Evolutionary conservation across 202 grass and related monocot species (phyloP).

Genomic region (Schoenoplectus tabernaemontani): DNA sequence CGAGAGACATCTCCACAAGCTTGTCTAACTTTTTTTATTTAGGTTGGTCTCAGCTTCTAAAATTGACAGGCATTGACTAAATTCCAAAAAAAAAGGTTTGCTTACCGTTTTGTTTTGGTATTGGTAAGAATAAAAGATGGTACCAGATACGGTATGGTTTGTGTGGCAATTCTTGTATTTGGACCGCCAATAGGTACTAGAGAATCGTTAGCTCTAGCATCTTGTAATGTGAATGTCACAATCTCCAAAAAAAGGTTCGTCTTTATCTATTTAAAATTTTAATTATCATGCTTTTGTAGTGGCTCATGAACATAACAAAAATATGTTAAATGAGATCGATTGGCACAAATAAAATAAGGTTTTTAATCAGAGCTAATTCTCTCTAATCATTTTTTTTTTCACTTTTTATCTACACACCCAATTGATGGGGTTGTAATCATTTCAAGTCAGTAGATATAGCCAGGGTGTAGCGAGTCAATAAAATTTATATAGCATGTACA

Average conservation of each 20-base stretch:
- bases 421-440: background rate
- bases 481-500: too few relatives aligned
- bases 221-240: background rate
- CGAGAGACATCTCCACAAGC: background rate
- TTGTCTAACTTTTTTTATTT: background rate
- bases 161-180: background rate
- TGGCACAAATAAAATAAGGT: background rate
- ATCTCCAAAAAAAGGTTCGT: background rate
- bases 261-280: background rate
- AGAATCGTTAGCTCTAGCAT: background rate
- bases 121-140: conserved; percentile 12
- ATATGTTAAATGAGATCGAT: background rate
- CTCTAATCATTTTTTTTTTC: background rate
- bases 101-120: background rate
- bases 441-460: background rate
- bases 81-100: background rate
- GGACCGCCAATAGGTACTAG: background rate
- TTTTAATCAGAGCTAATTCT: background rate
- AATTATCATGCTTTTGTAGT: background rate
- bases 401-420: background rate
- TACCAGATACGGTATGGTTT: background rate
- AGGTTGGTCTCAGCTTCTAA: background rate
- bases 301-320: background rate
- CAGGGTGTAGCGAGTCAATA: background rate
- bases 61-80: background rate